Evolutionary conservation across 345 rosid genomes (phyloP).

Genomic region (Adansonia digitata): DNA sequence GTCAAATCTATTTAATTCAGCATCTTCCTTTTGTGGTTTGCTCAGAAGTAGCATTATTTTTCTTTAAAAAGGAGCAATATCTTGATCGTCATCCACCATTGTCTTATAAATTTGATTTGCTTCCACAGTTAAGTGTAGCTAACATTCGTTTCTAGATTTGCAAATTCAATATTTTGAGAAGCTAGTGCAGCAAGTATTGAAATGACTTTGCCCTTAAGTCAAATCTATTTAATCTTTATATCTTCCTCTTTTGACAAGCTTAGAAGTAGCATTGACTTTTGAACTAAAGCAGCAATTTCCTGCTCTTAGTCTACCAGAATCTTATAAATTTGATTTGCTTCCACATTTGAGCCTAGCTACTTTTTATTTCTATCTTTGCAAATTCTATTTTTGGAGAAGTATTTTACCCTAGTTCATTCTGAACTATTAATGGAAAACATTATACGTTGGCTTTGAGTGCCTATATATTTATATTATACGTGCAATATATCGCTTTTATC

Average conservation of each 20-base stretch:
- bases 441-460: neutral
- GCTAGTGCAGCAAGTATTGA: neutral
- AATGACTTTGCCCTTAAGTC: neutral
- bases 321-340: constrained; percentile 4
- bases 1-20: neutral
- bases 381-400: neutral
- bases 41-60: neutral
- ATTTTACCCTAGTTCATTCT: neutral
- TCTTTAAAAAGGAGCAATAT: neutral
- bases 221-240: neutral
- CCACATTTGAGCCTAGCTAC: neutral
- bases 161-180: neutral
- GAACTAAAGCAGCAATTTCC: neutral
- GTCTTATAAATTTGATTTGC: neutral
- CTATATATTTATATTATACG: too few relatives aligned
- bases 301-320: neutral
- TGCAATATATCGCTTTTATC: neutral
- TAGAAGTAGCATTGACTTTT: neutral
- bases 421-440: neutral
- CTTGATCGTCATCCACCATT: neutral
- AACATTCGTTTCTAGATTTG: neutral
- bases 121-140: neutral
- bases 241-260: neutral
- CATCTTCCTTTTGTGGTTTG: neutral
- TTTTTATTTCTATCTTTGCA: neutral